phyloP scores from a whole-genome alignment of 1,284 basidiomycete species.

The Meira miltonrushii region DNA sequence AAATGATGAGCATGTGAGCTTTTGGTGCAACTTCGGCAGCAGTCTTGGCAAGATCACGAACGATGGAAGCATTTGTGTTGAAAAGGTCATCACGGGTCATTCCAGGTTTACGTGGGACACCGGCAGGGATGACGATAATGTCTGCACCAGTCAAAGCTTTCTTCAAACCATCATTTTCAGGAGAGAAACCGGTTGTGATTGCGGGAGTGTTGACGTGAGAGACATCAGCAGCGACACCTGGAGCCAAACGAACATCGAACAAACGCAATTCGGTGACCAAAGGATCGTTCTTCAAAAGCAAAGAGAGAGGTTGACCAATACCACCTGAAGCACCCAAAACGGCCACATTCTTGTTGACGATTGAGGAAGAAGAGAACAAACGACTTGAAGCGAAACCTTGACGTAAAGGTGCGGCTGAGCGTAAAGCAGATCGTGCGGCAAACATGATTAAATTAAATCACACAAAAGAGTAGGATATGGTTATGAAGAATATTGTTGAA shows the following conservation, averaged over 20 bases:
- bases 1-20: conserved; percentile 89
- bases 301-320: conserved; percentile 77
- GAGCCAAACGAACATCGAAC: conserved; percentile 49
- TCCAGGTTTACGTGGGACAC: conserved; percentile 57
- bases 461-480: too few relatives aligned
- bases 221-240: conserved; percentile 56
- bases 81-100: conserved; percentile 99
- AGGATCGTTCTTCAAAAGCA: conserved; percentile 80
- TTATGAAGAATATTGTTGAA: too few relatives aligned
- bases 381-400: conserved; percentile 51
- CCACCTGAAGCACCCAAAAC: conserved; percentile 78
- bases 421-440: conserved; percentile 26
- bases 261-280: conserved; percentile 64
- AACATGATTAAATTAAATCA: too few relatives aligned
- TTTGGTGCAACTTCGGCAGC: conserved; percentile 81
- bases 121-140: conserved; percentile 95
- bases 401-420: conserved; percentile 26
- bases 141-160: conserved; percentile 76
- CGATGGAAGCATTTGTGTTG: conserved; percentile 94
- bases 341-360: conserved; percentile 72
- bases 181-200: conserved; percentile 72
- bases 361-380: conserved; percentile 71
- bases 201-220: conserved; percentile 82
- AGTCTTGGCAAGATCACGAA: conserved; percentile 86
- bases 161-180: conserved; percentile 68